phyloP scores from a whole-genome alignment of 2,329 filamentous ascomycete genomes.

The Xylariales sp. region DNA sequence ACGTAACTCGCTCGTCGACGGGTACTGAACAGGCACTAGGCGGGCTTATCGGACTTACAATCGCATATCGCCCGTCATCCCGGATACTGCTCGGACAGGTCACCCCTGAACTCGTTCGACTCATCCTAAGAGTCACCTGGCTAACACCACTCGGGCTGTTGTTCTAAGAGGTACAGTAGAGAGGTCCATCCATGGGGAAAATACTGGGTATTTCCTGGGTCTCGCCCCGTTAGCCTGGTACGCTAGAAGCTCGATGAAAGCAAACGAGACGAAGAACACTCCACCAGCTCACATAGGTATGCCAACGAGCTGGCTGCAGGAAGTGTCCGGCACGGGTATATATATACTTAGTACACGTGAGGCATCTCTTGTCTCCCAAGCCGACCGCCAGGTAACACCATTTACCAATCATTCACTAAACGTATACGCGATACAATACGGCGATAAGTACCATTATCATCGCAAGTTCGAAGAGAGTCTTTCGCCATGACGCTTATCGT shows the following conservation, averaged over 20 bases:
- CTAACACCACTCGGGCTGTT: too few relatives aligned
- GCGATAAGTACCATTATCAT: not conserved
- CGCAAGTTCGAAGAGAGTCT: not conserved
- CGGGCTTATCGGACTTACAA: too few relatives aligned
- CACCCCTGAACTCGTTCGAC: not conserved
- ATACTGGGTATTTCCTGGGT: not conserved
- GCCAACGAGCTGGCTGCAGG: not conserved
- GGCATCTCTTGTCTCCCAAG: not conserved
- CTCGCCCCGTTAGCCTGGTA: not conserved
- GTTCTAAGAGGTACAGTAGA: too few relatives aligned
- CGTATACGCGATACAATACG: not conserved
- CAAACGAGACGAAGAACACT: not conserved
- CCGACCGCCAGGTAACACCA: not conserved
- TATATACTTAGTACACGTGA: not conserved
- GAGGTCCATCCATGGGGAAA: too few relatives aligned
- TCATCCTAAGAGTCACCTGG: not conserved
- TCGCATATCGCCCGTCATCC: too few relatives aligned
- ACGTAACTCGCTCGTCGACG: conserved; percentile 1
- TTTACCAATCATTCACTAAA: not conserved
- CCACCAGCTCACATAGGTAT: not conserved
- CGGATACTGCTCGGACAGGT: too few relatives aligned
- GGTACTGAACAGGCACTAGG: too few relatives aligned
- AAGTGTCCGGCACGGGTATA: not conserved
- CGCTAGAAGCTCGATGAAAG: not conserved
- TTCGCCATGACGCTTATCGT: conserved; percentile 34